phyloP scores from a whole-genome alignment of 306 rosid genomes.

The Dryas drummondii region DNA sequence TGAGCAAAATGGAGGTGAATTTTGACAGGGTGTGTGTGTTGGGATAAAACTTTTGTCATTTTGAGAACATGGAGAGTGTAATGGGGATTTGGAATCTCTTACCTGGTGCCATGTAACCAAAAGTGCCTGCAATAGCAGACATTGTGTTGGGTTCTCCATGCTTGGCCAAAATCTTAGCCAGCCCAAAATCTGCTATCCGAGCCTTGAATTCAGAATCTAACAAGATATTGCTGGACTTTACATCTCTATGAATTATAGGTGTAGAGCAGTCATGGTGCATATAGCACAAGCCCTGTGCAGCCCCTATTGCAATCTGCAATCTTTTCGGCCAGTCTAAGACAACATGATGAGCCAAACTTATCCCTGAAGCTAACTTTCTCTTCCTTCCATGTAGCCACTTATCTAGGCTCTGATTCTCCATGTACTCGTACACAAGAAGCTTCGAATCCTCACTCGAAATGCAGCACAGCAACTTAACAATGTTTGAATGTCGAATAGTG shows the following conservation, averaged over 20 bases:
- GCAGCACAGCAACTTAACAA: constrained; percentile 83
- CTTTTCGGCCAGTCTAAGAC: constrained; percentile 76
- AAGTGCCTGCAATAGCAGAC: constrained; percentile 74
- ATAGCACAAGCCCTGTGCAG: constrained; percentile 82
- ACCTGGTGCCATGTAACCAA: constrained; percentile 95
- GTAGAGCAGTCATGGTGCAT: constrained; percentile 87
- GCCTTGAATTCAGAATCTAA: constrained; percentile 76
- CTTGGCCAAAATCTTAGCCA: constrained; percentile 67
- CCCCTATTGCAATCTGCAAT: constrained; percentile 70
- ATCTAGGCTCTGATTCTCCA: constrained; percentile 78
- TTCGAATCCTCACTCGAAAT: constrained; percentile 64
- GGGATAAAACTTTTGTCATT: too few relatives aligned
- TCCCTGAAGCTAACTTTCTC: constrained; percentile 31
- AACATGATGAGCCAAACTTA: constrained; percentile 23
- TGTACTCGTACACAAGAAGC: constrained; percentile 86
- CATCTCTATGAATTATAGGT: constrained; percentile 75
- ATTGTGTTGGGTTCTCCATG: constrained; percentile 49
- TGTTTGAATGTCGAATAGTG: constrained; percentile 70
- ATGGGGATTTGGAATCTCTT: background rate
- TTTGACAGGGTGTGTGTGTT: too few relatives aligned
- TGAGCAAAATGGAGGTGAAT: too few relatives aligned
- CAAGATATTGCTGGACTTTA: constrained; percentile 88
- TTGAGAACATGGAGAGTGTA: too few relatives aligned
- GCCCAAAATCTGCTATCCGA: constrained; percentile 85
- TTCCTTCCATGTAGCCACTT: constrained; percentile 67